Evolutionary conservation across 129 eudicot species (phyloP).

Genomic region (Kitagawia praeruptora): DNA sequence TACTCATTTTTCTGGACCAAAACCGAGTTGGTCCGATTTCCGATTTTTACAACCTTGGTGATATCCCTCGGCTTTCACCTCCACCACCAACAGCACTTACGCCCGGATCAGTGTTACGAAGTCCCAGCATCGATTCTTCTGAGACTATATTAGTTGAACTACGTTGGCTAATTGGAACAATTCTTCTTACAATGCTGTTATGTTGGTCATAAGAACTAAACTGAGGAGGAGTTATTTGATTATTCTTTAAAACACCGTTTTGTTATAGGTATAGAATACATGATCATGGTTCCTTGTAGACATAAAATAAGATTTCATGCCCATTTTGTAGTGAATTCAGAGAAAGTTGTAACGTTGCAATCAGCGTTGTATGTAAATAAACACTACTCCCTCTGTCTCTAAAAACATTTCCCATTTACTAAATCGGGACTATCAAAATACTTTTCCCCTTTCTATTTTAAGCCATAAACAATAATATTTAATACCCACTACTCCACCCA

Average conservation of each 20-base stretch:
- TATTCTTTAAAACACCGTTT: slow-evolving; percentile 15
- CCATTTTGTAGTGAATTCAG: not conserved
- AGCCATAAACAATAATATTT: no score
- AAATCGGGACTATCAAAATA: no score
- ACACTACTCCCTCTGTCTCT: no score
- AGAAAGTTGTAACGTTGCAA: not conserved
- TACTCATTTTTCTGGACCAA: no score
- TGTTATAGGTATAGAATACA: not conserved
- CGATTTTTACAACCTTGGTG: no score
- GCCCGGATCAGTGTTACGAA: slow-evolving; percentile 13
- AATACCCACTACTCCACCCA: no score
- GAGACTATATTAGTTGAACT: slow-evolving; percentile 16
- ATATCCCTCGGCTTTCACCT: slow-evolving; percentile 56
- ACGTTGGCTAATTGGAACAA: slow-evolving; percentile 26
- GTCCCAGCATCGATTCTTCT: slow-evolving; percentile 27
- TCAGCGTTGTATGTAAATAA: not conserved
- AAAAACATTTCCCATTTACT: no score
- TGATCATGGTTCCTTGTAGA: not conserved
- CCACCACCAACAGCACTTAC: slow-evolving; percentile 74
- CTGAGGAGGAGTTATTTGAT: not conserved
- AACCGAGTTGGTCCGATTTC: no score
- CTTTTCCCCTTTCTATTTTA: no score
- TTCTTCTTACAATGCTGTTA: slow-evolving; percentile 20
- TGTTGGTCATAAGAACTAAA: slow-evolving; percentile 20
- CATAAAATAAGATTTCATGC: not conserved